Percentiles rank a stretch among this genome's conserved stretches.
phyloP scores from a whole-genome alignment of 345 rosid genomes.

The Rhodomyrtus tomentosa region DNA sequence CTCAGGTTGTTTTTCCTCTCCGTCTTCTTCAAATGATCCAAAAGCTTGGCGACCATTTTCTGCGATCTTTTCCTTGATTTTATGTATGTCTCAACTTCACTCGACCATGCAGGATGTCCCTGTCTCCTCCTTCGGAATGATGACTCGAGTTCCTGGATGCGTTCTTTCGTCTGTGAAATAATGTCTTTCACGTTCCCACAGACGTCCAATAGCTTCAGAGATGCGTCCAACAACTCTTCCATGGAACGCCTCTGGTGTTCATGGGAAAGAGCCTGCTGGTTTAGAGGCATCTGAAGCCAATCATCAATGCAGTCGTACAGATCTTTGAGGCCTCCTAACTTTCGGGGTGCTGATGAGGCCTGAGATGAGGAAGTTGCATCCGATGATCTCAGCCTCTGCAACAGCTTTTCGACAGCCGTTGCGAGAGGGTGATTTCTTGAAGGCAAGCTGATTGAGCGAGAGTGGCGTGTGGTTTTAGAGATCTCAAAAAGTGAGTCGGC shows the following conservation, averaged over 20 bases:
- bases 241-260: neutral
- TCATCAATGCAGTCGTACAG: slow-evolving; percentile 2
- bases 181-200: neutral
- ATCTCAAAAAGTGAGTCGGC: neutral
- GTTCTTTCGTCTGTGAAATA: neutral
- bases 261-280: neutral
- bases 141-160: neutral
- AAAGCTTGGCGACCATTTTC: neutral
- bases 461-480: slow-evolving; percentile 6
- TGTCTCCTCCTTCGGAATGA: neutral
- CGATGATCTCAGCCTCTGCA: slow-evolving; percentile 1
- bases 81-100: neutral
- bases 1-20: neutral
- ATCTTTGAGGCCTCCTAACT: slow-evolving; percentile 3
- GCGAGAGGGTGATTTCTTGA: slow-evolving; percentile 14
- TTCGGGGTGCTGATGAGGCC: neutral
- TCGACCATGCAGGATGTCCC: neutral
- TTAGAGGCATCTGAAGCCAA: slow-evolving; percentile 9
- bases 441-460: slow-evolving; percentile 21
- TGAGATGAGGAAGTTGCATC: neutral
- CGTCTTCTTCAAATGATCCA: neutral
- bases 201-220: slow-evolving; percentile 4
- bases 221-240: slow-evolving; percentile 9
- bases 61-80: neutral
- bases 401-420: neutral